Conservation (phyloP, 352 stramenopile genomes). For the Pythium brassicae region DNA sequence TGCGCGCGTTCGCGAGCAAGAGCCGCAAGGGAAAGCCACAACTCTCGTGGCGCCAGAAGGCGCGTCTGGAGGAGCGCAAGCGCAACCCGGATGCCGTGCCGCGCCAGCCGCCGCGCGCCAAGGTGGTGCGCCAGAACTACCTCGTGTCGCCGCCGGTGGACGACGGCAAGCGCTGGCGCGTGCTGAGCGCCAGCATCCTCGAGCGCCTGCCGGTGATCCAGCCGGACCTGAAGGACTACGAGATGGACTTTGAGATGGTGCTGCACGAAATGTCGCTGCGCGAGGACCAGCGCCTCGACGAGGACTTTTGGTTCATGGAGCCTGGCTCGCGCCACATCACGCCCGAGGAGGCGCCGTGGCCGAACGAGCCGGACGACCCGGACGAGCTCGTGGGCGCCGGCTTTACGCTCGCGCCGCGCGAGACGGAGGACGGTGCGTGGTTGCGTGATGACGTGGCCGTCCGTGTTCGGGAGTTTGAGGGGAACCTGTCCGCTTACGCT, state of each 20-base stretch:
- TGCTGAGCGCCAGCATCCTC: conserved; percentile 67
- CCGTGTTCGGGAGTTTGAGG: no score
- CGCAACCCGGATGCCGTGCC: conserved; percentile 30
- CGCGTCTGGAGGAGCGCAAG: conserved; percentile 44
- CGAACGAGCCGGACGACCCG: conserved; percentile 50
- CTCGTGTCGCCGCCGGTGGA: conserved; percentile 41
- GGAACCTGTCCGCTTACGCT: background rate
- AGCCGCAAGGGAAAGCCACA: conserved; percentile 33
- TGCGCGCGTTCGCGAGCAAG: conserved; percentile 39
- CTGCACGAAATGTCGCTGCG: conserved; percentile 73
- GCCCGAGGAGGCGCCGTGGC: conserved; percentile 67
- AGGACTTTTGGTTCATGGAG: conserved; percentile 87
- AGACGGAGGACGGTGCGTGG: conserved; percentile 55
- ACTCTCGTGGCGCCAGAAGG: conserved; percentile 70
- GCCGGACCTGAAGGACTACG: conserved; percentile 69
- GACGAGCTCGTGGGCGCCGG: conserved; percentile 71
- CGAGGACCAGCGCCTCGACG: conserved; percentile 70
- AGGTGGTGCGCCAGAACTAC: conserved; percentile 53
- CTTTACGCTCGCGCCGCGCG: conserved; percentile 70
- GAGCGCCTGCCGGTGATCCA: conserved; percentile 75
- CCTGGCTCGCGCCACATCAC: conserved; percentile 63
- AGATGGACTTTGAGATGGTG: conserved; percentile 70
- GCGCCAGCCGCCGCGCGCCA: conserved; percentile 44
- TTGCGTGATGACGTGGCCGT: background rate
- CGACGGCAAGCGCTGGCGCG: conserved; percentile 80